phyloP scores from a whole-genome alignment of 1,284 basidiomycete species.

The Paramarasmius palmivorus region DNA sequence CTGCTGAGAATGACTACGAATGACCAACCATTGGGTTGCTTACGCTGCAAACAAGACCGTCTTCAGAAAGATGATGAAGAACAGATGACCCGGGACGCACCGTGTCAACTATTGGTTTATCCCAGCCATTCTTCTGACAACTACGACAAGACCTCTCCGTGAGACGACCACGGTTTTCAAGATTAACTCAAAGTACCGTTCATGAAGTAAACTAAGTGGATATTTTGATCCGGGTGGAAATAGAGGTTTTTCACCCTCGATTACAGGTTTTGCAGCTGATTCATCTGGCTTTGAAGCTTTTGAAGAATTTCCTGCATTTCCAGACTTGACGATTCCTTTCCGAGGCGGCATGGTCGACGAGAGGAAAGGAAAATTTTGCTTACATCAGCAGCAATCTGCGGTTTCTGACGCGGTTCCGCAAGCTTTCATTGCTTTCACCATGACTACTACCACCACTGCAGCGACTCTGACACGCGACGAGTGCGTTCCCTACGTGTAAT shows the following conservation, averaged over 20 bases:
- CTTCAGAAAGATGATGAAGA: conserved; percentile 9
- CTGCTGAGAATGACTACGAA: conserved; percentile 67
- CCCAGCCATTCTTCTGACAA: conserved; percentile 87
- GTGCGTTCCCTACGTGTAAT: conserved; percentile 5
- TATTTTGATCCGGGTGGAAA: conserved; percentile 84
- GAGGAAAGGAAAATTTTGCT: conserved; percentile 18
- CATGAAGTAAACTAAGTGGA: conserved; percentile 74
- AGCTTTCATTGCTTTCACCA: no score
- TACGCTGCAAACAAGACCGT: conserved; percentile 35
- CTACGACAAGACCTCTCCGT: conserved; percentile 41
- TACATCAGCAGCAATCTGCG: no score
- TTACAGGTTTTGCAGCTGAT: conserved; percentile 19
- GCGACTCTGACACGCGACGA: conserved; percentile 15
- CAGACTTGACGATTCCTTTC: conserved; percentile 80
- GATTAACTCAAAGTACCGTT: conserved; percentile 50
- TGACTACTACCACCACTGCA: conserved; percentile 10
- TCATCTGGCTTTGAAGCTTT: conserved; percentile 43
- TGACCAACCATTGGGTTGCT: conserved; percentile 52
- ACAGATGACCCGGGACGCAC: conserved; percentile 38
- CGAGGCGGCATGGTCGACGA: conserved; percentile 62
- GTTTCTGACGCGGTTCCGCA: no score
- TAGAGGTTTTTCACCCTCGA: conserved; percentile 50
- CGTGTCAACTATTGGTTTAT: conserved; percentile 73
- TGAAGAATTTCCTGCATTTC: conserved; percentile 83
- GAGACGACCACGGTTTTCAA: background rate